Evolutionary conservation across 2,329 filamentous ascomycete species (phyloP).

Genomic region (Colletotrichum filicis): DNA sequence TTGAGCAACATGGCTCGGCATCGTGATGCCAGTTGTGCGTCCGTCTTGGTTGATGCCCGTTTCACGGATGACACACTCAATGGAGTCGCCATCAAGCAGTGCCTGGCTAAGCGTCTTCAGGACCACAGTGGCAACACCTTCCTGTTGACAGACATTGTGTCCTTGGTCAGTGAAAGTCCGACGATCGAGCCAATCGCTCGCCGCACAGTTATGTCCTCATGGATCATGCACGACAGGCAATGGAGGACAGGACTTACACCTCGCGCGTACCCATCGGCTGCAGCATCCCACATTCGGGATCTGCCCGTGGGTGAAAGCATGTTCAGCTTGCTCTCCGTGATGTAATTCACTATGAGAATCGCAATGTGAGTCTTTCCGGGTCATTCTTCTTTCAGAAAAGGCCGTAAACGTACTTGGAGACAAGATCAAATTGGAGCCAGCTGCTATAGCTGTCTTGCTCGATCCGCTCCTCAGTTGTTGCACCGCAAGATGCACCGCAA

Average conservation of each 20-base stretch:
- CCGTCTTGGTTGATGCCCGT: slow-evolving; percentile 40
- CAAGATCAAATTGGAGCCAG: slow-evolving; percentile 40
- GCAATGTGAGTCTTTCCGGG: no score
- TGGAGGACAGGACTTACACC: neutral
- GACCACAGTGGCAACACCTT: slow-evolving; percentile 58
- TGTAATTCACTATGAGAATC: neutral
- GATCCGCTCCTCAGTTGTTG: slow-evolving; percentile 48
- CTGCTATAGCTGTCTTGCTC: slow-evolving; percentile 41
- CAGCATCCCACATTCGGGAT: slow-evolving; percentile 52
- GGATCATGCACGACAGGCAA: no score
- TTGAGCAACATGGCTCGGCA: slow-evolving; percentile 46
- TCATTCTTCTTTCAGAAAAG: no score
- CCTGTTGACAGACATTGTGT: slow-evolving; percentile 51
- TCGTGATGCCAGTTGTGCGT: slow-evolving; percentile 43
- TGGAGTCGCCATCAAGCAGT: slow-evolving; percentile 43
- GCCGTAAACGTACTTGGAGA: neutral
- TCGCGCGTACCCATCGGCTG: slow-evolving; percentile 58
- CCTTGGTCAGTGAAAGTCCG: slow-evolving; percentile 39
- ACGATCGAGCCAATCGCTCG: no score
- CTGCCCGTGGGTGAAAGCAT: slow-evolving; percentile 50
- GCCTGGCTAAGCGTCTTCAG: slow-evolving; percentile 59
- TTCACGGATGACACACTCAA: slow-evolving; percentile 40
- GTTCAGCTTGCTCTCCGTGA: neutral
- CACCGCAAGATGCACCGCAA: slow-evolving; percentile 52
- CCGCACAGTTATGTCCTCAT: no score